A percentile compares a stretch with the other conserved stretches of the same genome.
phyloP scores from a whole-genome alignment of 2,329 filamentous ascomycete species.

The Rutstroemia sydowiana region DNA sequence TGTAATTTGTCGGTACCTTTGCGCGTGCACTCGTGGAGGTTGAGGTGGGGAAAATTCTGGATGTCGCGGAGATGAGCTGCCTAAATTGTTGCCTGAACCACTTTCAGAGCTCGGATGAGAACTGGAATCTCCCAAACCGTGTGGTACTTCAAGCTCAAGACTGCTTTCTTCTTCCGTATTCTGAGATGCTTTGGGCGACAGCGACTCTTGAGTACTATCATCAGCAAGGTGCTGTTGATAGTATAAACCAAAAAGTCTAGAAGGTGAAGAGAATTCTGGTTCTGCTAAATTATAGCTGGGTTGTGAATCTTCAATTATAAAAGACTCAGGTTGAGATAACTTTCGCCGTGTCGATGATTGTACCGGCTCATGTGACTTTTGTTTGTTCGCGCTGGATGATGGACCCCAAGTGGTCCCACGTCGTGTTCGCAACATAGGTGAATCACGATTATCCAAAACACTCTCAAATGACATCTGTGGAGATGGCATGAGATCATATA shows the following conservation, averaged over 20 bases:
- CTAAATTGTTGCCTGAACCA: background rate
- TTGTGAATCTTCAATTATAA: conserved; percentile 49
- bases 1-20: background rate
- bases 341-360: conserved; percentile 13
- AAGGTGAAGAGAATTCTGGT: conserved; percentile 39
- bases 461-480: conserved; percentile 25
- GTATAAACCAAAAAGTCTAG: conserved; percentile 43
- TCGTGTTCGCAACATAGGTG: conserved; percentile 20
- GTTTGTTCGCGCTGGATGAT: background rate
- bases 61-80: background rate
- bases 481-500: conserved; percentile 10
- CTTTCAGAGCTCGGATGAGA: background rate
- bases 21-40: background rate
- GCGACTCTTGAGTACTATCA: conserved; percentile 23
- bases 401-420: background rate
- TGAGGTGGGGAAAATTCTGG: background rate
- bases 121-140: background rate
- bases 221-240: conserved; percentile 35
- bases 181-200: background rate
- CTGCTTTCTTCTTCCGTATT: background rate
- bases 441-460: conserved; percentile 25
- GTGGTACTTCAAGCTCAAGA: background rate
- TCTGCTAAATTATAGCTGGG: conserved; percentile 31
- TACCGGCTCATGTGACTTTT: background rate
- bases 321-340: conserved; percentile 37